Evolutionary conservation across 2,329 filamentous ascomycete genomes (phyloP).

Genomic region (Stemphylium lycopersici): DNA sequence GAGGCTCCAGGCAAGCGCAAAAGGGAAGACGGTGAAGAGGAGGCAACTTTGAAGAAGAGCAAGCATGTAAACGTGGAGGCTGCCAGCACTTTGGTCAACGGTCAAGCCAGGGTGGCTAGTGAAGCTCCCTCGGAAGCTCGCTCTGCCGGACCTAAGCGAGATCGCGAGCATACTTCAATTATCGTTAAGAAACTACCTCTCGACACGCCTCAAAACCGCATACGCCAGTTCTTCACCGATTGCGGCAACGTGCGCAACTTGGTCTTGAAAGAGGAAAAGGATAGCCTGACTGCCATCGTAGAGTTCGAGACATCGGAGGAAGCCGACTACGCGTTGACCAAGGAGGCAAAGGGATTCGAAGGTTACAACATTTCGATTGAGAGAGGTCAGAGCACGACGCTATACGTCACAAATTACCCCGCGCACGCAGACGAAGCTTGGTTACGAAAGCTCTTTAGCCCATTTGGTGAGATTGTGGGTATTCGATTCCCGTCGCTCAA

Average conservation of each 20-base stretch:
- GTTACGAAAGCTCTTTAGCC: slow-evolving; percentile 68
- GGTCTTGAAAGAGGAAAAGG: slow-evolving; percentile 67
- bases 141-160: slow-evolving; percentile 65
- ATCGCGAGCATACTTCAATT: slow-evolving; percentile 88
- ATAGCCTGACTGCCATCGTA: slow-evolving; percentile 73
- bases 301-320: slow-evolving; percentile 86
- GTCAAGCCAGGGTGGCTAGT: slow-evolving; percentile 26
- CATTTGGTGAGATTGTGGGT: slow-evolving; percentile 81
- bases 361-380: slow-evolving; percentile 75
- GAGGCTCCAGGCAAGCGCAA: slow-evolving; percentile 74
- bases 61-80: slow-evolving; percentile 52
- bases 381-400: slow-evolving; percentile 76
- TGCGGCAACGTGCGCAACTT: slow-evolving; percentile 85
- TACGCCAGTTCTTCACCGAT: slow-evolving; percentile 90
- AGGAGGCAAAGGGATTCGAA: slow-evolving; percentile 80
- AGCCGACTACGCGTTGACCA: slow-evolving; percentile 77
- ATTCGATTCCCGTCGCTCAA: slow-evolving; percentile 92
- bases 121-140: slow-evolving; percentile 46
- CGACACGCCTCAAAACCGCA: slow-evolving; percentile 71
- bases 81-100: slow-evolving; percentile 22
- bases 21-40: slow-evolving; percentile 62
- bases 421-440: slow-evolving; percentile 73
- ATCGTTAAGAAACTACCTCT: slow-evolving; percentile 78
- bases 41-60: slow-evolving; percentile 70
- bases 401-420: slow-evolving; percentile 92